A percentile compares a stretch with the other conserved stretches of the same genome.
These are phyloP conservation scores for Starmerella cellae DNA, from an alignment of 805 yeast genomes.

Conservation along the genomic window DNA sequence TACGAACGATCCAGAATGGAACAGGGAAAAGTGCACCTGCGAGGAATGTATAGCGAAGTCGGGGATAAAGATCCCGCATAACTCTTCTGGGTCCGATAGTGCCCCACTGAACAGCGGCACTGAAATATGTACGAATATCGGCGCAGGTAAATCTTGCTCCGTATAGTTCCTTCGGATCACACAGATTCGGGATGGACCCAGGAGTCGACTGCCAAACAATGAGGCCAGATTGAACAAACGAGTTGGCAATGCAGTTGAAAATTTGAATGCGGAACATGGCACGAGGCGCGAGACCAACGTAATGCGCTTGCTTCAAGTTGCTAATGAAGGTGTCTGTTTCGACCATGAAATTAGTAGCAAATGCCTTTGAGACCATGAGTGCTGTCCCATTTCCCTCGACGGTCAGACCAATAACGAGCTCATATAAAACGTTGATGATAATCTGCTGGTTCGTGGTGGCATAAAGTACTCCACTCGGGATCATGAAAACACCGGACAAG, in stretches of 20 bases:
- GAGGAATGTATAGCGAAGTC: constrained; percentile 48
- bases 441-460: constrained; percentile 38
- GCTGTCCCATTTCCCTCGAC: constrained; percentile 45
- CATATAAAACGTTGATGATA: constrained; percentile 36
- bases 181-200: constrained; percentile 25
- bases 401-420: constrained; percentile 45
- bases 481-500: constrained; percentile 37
- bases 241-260: constrained; percentile 23
- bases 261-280: constrained; percentile 41
- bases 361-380: constrained; percentile 38
- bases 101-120: constrained; percentile 35
- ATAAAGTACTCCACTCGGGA: constrained; percentile 38
- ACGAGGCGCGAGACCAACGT: constrained; percentile 45
- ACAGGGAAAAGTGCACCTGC: constrained; percentile 34
- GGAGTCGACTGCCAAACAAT: constrained; percentile 26
- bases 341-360: constrained; percentile 46
- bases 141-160: constrained; percentile 26
- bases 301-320: constrained; percentile 43
- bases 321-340: constrained; percentile 50
- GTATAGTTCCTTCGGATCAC: constrained; percentile 17
- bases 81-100: constrained; percentile 35
- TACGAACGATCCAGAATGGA: constrained; percentile 15
- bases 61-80: constrained; percentile 42
- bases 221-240: constrained; percentile 25
- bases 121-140: constrained; percentile 34